A percentile compares a stretch with the other conserved stretches of the same genome.
These are phyloP conservation scores for Xerocomellus amylosporus DNA, from an alignment of 768 basidiomycete genomes.

Conservation along the genomic window DNA sequence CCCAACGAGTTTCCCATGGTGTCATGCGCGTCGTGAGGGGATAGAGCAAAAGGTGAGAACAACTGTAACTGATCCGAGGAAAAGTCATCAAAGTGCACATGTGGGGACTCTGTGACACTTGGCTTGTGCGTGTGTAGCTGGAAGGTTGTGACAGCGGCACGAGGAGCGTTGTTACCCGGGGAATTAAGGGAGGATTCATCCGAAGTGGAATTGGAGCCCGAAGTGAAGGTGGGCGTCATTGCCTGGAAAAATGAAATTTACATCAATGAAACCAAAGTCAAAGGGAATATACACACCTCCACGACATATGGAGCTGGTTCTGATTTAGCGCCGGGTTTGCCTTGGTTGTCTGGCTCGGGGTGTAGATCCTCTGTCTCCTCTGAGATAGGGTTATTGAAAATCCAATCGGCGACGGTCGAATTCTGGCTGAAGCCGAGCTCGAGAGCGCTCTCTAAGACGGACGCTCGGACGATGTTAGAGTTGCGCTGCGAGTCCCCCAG, in stretches of 20 bases:
- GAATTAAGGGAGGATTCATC: conserved; percentile 39
- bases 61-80: conserved; percentile 30
- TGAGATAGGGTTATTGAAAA: conserved; percentile 59
- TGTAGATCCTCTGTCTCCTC: conserved; percentile 53
- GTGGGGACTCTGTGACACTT: conserved; percentile 29
- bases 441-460: conserved; percentile 70
- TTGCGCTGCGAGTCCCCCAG: conserved; percentile 35
- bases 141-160: conserved; percentile 11
- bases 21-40: conserved; percentile 7
- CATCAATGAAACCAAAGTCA: conserved; percentile 4
- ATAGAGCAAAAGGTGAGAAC: conserved; percentile 22
- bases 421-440: conserved; percentile 62
- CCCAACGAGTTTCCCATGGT: neutral
- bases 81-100: conserved; percentile 32
- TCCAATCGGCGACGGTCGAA: conserved; percentile 63
- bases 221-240: conserved; percentile 37
- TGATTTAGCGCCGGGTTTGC: neutral
- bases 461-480: conserved; percentile 63
- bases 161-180: conserved; percentile 18
- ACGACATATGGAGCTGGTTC: conserved; percentile 17
- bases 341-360: neutral
- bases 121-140: conserved; percentile 29
- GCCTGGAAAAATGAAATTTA: conserved; percentile 18
- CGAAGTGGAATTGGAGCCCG: conserved; percentile 40
- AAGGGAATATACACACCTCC: conserved; percentile 29